Evolutionary conservation across 2,329 filamentous ascomycete species (phyloP), one percentile per base, ranked within the genome.

Genomic region (Madurella mycetomatis): DNA sequence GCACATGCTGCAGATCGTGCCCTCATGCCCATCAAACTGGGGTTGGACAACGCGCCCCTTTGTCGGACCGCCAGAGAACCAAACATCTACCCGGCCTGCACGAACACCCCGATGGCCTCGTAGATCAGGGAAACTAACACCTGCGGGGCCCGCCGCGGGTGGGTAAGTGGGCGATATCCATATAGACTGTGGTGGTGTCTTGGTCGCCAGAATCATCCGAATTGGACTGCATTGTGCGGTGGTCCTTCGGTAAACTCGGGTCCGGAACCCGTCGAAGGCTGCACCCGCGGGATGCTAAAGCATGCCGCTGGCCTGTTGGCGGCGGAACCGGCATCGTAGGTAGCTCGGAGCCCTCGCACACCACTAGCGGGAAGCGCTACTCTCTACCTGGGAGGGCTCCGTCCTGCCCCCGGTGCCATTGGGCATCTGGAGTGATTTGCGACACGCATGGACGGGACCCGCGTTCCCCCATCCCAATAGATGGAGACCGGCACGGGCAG

Each of bases 1-100:
- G 13, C 40, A 44, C 50, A 53, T 47, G 44, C 50, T 47, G 44
- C 50, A 53, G 25, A 25, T 15, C 50, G 8, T 43, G 43, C 4
- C 13, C 34, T 37, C 34, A 15, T 12, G 13, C 9, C 31, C 34
- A 37, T 11, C 34, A 37, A 15, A 37, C 34, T 37, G 9, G 11
- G 34, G 34, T 37, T 37, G 34, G 34, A 37, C 34, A 15, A 37
- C 34, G 9, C 34, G 34, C 34, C 34, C 34, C 34, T 15, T 37
- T 37, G 9, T 37, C 34, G 34, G 34, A 11, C 13, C 11, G 9
- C 34, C 9, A 37, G 34, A 7, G 25, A 25, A 25, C 25, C 7
- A 7, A 25, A 25, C 4, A 25, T 25, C 25, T 25, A 25, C 25
- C 25, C 7, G 34, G 4, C 11, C 34, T 37, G 9, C 34, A 25